phyloP scores from a whole-genome alignment of 441 rosid genomes.

The Eruca vesicaria region DNA sequence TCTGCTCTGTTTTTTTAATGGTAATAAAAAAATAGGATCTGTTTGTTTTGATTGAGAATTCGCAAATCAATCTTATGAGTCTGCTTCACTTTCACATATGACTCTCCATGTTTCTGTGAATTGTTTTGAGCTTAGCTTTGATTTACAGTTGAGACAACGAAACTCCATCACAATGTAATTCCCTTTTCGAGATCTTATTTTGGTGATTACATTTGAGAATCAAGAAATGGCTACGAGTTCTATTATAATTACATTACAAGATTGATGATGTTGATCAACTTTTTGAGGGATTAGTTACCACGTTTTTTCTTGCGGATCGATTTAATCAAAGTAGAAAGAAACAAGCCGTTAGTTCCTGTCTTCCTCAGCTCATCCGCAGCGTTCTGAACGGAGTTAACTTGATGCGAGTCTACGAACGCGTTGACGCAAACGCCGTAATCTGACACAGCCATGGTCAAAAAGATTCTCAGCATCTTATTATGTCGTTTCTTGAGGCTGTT shows the following conservation, averaged over 20 bases:
- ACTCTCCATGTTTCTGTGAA: slow-evolving; percentile 17
- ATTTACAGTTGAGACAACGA: background rate
- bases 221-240: background rate
- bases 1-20: no score
- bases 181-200: background rate
- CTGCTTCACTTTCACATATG: slow-evolving; percentile 1
- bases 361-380: slow-evolving; percentile 30
- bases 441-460: slow-evolving; percentile 25
- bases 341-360: slow-evolving; percentile 30
- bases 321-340: slow-evolving; percentile 27
- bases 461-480: background rate
- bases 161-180: background rate
- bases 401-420: slow-evolving; percentile 17
- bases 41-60: background rate
- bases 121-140: slow-evolving; percentile 8
- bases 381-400: slow-evolving; percentile 27
- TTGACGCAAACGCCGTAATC: slow-evolving; percentile 31
- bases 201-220: background rate
- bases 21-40: no score
- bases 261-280: background rate
- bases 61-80: background rate
- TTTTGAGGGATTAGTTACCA: background rate
- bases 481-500: slow-evolving; percentile 10
- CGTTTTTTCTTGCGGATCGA: background rate
- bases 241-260: slow-evolving; percentile 10